Percentiles rank a stretch among this genome's conserved stretches.
These are phyloP conservation scores for Laguncularia racemosa DNA, from an alignment of 345 rosid genomes.

Conservation along the genomic window DNA sequence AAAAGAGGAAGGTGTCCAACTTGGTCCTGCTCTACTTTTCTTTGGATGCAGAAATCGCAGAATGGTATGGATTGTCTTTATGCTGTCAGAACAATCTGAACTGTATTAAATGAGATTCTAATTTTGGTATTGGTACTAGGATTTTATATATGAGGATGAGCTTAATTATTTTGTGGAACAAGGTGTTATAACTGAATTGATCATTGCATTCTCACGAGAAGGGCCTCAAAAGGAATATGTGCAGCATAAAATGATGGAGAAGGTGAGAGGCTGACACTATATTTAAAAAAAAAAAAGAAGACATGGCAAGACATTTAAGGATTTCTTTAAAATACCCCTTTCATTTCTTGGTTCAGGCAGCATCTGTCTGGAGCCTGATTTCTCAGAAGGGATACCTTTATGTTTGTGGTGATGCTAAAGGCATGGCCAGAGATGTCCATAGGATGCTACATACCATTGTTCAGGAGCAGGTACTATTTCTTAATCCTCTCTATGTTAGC, in stretches of 20 bases:
- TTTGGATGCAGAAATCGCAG: conserved; percentile 93
- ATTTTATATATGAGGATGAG: conserved; percentile 86
- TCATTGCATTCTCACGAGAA: conserved; percentile 92
- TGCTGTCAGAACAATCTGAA: not conserved
- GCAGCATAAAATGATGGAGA: conserved; percentile 82
- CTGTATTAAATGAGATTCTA: not conserved
- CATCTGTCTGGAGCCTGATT: conserved; percentile 69
- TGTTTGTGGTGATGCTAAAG: conserved; percentile 99
- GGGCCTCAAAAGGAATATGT: conserved; percentile 94
- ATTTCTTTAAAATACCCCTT: no score
- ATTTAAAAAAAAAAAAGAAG: no score
- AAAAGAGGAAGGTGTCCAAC: conserved; percentile 66
- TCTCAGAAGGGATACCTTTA: conserved; percentile 75
- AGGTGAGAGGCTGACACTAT: conserved; percentile 27
- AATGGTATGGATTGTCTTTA: conserved; percentile 35
- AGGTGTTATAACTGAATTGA: conserved; percentile 74
- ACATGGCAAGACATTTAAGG: no score
- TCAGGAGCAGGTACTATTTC: conserved; percentile 67
- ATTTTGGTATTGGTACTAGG: conserved; percentile 24
- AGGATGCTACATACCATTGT: conserved; percentile 74
- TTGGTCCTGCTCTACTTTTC: conserved; percentile 75
- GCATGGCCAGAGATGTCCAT: conserved; percentile 98
- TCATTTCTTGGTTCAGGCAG: conserved; percentile 37
- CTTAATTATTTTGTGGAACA: conserved; percentile 56
- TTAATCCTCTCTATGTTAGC: not conserved